phyloP scores from a whole-genome alignment of 257 asterid species.

The Salvia rosmarinus region DNA sequence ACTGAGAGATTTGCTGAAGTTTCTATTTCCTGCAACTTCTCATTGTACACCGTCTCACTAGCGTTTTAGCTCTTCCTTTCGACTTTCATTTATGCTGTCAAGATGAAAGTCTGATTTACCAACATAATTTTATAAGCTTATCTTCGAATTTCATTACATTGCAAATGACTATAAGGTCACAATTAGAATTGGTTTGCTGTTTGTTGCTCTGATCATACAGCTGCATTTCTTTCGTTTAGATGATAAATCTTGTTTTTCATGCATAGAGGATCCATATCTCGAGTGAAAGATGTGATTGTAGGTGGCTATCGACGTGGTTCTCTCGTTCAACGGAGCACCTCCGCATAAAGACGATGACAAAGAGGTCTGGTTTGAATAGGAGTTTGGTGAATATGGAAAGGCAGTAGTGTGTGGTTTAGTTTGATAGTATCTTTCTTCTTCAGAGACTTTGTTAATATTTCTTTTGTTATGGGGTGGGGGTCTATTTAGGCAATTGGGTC shows the following conservation, averaged over 20 bases:
- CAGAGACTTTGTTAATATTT: conserved; percentile 27
- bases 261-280: conserved; percentile 59
- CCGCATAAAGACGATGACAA: conserved; percentile 42
- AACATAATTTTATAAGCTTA: too few relatives aligned
- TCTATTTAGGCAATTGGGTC: neutral
- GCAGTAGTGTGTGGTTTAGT: conserved; percentile 15
- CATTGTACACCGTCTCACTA: neutral
- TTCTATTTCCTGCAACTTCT: neutral
- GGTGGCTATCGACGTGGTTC: conserved; percentile 42
- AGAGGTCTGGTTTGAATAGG: conserved; percentile 16
- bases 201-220: neutral
- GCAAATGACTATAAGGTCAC: too few relatives aligned
- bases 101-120: neutral
- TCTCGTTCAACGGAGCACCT: conserved; percentile 44
- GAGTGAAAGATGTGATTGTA: conserved; percentile 54
- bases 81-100: neutral
- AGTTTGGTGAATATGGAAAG: conserved; percentile 24
- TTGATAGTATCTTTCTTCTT: too few relatives aligned
- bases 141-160: neutral
- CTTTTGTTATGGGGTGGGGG: conserved; percentile 8
- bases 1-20: neutral
- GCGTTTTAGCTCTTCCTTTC: neutral
- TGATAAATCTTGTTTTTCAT: neutral
- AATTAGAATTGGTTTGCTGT: neutral
- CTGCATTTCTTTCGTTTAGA: neutral